Evolutionary conservation across 805 yeast genomes (phyloP).

Genomic region (Kodamaea fukazawae): DNA sequence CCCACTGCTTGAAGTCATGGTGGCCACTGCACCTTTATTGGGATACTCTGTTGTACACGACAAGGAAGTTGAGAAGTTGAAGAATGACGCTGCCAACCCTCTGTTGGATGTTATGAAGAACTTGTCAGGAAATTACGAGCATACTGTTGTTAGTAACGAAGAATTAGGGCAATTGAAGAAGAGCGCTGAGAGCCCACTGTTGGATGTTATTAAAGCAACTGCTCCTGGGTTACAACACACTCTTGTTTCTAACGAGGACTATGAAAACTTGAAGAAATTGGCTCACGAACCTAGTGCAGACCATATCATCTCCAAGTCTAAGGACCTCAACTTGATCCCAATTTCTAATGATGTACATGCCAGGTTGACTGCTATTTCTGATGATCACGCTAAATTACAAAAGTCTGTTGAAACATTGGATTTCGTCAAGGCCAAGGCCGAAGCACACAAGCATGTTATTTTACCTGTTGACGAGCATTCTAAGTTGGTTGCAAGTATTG

Average conservation of each 20-base stretch:
- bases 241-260: neutral
- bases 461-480: slow-evolving; percentile 5
- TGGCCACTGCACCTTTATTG: neutral
- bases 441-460: slow-evolving; percentile 1
- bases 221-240: neutral
- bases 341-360: slow-evolving; percentile 4
- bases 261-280: slow-evolving; percentile 11
- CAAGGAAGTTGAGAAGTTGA: slow-evolving; percentile 7
- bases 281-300: slow-evolving; percentile 24
- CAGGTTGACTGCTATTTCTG: slow-evolving; percentile 4
- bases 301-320: slow-evolving; percentile 15
- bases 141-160: slow-evolving; percentile 5
- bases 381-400: slow-evolving; percentile 10
- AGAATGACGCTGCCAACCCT: slow-evolving; percentile 5
- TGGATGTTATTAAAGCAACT: slow-evolving; percentile 3
- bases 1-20: slow-evolving; percentile 5
- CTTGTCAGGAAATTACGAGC: neutral
- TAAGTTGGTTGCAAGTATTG: slow-evolving; percentile 13
- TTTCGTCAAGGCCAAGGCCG: slow-evolving; percentile 8
- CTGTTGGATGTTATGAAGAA: slow-evolving; percentile 6
- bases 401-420: neutral
- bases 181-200: slow-evolving; percentile 8
- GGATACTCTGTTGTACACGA: neutral
- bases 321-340: slow-evolving; percentile 13
- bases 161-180: slow-evolving; percentile 6